Evolutionary conservation across 495 filamentous ascomycete species (phyloP), one percentile per base, ranked within the genome.

Genomic region (Xylaria venustula): DNA sequence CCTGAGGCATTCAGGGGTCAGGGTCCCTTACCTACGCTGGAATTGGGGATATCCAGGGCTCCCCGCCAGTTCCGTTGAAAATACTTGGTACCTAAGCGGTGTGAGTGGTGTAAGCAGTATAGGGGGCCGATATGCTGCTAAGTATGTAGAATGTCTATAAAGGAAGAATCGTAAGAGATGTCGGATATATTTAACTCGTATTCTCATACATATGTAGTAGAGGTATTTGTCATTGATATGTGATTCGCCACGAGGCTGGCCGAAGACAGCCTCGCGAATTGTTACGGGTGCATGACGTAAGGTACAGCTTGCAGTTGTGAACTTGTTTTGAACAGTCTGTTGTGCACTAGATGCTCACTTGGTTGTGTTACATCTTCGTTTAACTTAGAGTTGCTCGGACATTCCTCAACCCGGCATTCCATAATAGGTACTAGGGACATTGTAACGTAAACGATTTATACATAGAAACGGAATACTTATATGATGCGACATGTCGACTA

Each of bases 1-100:
- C 30, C 30, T 34, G 11, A 34, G 11, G 30, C 11, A 34, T 11
- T 45, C 15, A 28, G 15, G 26, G n/a, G n/a, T n/a, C n/a, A n/a
- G n/a, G n/a, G n/a, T n/a, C n/a, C n/a, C 28, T 32, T 58, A 58
- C 9, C 20, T 28, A 15, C 26, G 11, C 55, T 58, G 14, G 7
- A 41, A 41, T 19, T 36, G 28, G 23, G 26, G 23, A 7, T 15
- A 12, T 41, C 12, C 3, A 22, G 49, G 26, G n/a, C 37, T 51
- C 41, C 46, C 56, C 57, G 57, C 57, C 36, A 20, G 37, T 45
- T 50, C 57, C 47, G 47, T 60, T 34, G 12, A 28, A 60, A 52
- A 58, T 58, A n/a, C 14, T 37, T 40, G 37, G n/a, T 53, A 17
- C 30, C 30, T 34, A 34, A n/a, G n/a, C n/a, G n/a, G n/a, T n/a